Conservation (phyloP, 2,329 filamentous ascomycete species). For the Scolecobasidium constrictum region DNA sequence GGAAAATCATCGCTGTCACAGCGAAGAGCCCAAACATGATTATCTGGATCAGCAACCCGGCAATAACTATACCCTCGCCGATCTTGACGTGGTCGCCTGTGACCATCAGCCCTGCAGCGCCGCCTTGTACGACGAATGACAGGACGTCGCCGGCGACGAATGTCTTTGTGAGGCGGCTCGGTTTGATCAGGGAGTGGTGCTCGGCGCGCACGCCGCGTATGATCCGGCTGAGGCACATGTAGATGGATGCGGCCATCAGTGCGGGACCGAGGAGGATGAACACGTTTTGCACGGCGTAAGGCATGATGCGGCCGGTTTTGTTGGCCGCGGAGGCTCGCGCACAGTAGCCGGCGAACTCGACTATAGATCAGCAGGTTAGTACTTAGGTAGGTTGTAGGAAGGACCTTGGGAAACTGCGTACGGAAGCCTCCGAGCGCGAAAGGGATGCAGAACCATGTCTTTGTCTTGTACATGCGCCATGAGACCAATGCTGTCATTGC, state of each 20-base stretch:
- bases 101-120: conserved; percentile 23
- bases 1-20: conserved; percentile 18
- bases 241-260: conserved; percentile 39
- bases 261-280: conserved; percentile 38
- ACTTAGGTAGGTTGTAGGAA: too few species aligned
- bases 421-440: conserved; percentile 36
- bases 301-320: conserved; percentile 28
- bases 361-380: too few species aligned
- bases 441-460: conserved; percentile 38
- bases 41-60: conserved; percentile 39
- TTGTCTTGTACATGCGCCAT: conserved; percentile 30
- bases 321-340: conserved; percentile 34
- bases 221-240: conserved; percentile 38
- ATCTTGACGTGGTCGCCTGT: conserved; percentile 18
- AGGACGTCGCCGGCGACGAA: conserved; percentile 39
- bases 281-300: conserved; percentile 33
- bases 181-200: conserved; percentile 30
- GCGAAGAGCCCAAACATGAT: conserved; percentile 41
- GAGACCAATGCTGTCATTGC: conserved; percentile 30
- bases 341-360: conserved; percentile 43
- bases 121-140: conserved; percentile 34
- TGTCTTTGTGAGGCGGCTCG: conserved; percentile 34
- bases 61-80: conserved; percentile 35
- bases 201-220: conserved; percentile 31
- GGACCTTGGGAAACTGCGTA: too few species aligned